Conservation (phyloP, 768 basidiomycete species). For the Rhizopogon salebrosus region DNA sequence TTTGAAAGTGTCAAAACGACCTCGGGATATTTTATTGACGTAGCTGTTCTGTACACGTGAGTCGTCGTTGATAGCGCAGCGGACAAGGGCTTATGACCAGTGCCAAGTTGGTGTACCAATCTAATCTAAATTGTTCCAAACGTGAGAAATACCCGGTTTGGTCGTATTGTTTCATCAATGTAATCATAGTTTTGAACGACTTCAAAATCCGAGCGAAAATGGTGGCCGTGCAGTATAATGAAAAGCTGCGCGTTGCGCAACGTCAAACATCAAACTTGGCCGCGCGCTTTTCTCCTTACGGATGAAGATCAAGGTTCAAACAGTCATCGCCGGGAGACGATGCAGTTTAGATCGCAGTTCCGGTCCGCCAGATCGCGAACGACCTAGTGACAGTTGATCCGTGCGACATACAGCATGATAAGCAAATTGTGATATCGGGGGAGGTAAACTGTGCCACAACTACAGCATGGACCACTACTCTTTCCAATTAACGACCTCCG, state of each 20-base stretch:
- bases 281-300: slow-evolving; percentile 3
- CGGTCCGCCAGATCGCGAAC: neutral
- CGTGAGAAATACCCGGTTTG: neutral
- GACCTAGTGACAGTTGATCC: neutral
- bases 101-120: neutral
- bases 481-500: slow-evolving; percentile 17
- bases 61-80: neutral
- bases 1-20: neutral
- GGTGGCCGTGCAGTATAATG: slow-evolving; percentile 15
- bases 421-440: slow-evolving; percentile 1
- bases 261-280: slow-evolving; percentile 24
- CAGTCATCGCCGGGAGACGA: neutral
- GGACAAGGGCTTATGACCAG: neutral
- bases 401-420: neutral
- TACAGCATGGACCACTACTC: slow-evolving; percentile 8
- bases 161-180: slow-evolving; percentile 6
- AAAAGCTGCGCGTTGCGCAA: slow-evolving; percentile 17
- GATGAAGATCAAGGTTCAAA: slow-evolving; percentile 4
- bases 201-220: slow-evolving; percentile 4
- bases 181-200: slow-evolving; percentile 11
- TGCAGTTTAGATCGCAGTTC: neutral
- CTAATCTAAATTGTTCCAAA: neutral
- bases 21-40: neutral
- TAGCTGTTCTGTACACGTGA: neutral
- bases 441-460: neutral